These are phyloP conservation scores for Saccharomyces hybrid DNA, from an alignment of 1,139 yeast genomes.

Conservation along the genomic window DNA sequence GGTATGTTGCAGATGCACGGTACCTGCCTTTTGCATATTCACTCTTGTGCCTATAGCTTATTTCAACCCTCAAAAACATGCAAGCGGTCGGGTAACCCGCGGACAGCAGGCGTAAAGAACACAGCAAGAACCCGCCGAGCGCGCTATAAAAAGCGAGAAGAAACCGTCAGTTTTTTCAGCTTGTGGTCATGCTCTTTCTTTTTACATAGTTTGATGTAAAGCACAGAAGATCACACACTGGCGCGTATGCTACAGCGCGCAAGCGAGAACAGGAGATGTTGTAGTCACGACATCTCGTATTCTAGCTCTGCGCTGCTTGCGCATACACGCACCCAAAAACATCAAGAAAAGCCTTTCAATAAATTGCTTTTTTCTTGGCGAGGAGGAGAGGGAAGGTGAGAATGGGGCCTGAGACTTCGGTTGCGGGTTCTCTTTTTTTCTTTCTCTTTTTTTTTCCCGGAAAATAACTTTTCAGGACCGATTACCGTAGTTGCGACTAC, in stretches of 20 bases:
- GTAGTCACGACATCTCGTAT: neutral
- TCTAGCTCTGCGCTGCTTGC: neutral
- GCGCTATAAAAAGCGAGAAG: neutral
- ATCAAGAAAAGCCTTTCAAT: conserved; percentile 5
- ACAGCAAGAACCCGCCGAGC: neutral
- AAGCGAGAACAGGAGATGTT: neutral
- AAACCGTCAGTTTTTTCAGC: too few species aligned
- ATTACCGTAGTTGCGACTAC: conserved; percentile 14
- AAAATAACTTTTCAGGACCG: conserved; percentile 6
- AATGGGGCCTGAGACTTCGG: neutral
- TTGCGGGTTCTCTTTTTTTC: neutral
- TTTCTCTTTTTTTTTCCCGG: neutral
- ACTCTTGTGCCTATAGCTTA: too few species aligned
- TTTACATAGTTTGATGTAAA: too few species aligned
- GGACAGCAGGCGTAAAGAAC: neutral
- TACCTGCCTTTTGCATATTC: too few species aligned
- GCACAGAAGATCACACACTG: neutral
- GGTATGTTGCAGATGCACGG: too few species aligned
- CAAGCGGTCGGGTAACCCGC: neutral
- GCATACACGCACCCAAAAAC: neutral
- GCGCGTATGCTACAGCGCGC: neutral
- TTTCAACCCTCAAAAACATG: neutral
- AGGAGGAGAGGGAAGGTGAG: neutral
- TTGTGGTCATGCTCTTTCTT: too few species aligned
- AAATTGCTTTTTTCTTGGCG: conserved; percentile 2